A percentile compares a stretch with the other conserved stretches of the same genome.
phyloP scores from a whole-genome alignment of 1,284 basidiomycete species.

The Ustilago hordei region DNA sequence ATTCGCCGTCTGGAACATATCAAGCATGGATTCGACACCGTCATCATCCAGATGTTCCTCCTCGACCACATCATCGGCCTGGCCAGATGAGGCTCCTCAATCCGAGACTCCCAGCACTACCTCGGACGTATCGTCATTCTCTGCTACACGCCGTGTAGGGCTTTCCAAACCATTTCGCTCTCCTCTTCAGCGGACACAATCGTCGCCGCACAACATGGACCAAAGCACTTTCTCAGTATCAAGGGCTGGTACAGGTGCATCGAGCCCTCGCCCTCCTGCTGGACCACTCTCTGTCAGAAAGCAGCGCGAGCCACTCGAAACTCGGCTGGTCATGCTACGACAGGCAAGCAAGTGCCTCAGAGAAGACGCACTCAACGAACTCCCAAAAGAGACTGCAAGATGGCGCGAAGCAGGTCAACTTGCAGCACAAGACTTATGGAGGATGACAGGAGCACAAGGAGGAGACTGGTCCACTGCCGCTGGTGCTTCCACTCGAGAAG shows the following conservation, averaged over 20 bases:
- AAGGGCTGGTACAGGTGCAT: not conserved
- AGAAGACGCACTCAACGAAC: slow-evolving; percentile 17
- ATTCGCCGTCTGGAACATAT: not conserved
- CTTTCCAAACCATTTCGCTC: slow-evolving; percentile 27
- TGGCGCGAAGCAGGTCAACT: slow-evolving; percentile 46
- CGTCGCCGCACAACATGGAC: slow-evolving; percentile 10
- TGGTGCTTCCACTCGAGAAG: slow-evolving; percentile 18
- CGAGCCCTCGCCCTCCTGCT: not conserved
- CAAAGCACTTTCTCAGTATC: not conserved
- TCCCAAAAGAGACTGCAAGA: slow-evolving; percentile 33
- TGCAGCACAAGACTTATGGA: slow-evolving; percentile 49
- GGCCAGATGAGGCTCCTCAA: not conserved
- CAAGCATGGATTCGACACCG: slow-evolving; percentile 11
- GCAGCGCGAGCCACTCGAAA: slow-evolving; percentile 38
- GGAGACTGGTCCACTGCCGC: slow-evolving; percentile 32
- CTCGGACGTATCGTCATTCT: slow-evolving; percentile 4
- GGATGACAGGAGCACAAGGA: slow-evolving; percentile 34
- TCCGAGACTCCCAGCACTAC: slow-evolving; percentile 16
- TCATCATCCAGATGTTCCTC: slow-evolving; percentile 24
- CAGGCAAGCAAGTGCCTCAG: slow-evolving; percentile 44
- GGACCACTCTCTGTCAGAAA: slow-evolving; percentile 15
- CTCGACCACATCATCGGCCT: slow-evolving; percentile 12
- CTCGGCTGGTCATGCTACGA: slow-evolving; percentile 28
- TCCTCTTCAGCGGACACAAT: slow-evolving; percentile 21
- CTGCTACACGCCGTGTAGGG: slow-evolving; percentile 1